Evolutionary conservation across 2,329 filamentous ascomycete species (phyloP), one percentile per base, ranked within the genome.

Genomic region (Achaetomium macrosporum): DNA sequence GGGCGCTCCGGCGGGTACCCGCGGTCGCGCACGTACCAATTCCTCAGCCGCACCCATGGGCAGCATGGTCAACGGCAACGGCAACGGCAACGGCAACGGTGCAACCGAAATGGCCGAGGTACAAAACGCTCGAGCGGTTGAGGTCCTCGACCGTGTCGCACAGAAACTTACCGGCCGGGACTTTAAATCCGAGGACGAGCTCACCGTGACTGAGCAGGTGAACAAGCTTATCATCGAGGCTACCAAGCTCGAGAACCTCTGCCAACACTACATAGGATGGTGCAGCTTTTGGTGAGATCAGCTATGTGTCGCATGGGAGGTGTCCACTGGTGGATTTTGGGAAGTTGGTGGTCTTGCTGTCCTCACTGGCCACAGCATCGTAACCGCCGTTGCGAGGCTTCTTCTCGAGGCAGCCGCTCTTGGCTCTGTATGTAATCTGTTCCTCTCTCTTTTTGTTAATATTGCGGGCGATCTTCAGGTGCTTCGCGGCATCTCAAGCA

Each of bases 221-320:
- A 92, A 96, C 70, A 92, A 95, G 69, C 75, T 99, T 64, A 87
- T 99, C 63, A 85, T 87, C 57, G 92, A 99, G 74, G 93, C 93
- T 19, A 99, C 93, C 7, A 96, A 93, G 66, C 76, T 97, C 63
- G 93, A 97, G 78, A 97, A 97, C 69, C 75, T 99, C 57, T 99
- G 93, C 68, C 93, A 97, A 76, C 93, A 97, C 74, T 99, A 96
- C 69, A 96, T 97, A 63, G 93, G 93, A 59, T 97, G 92, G 92
- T 97, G 92, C 73, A 95, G 89, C 71, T 97, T 96, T 78, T 97
- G 92, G 92, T 97, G 43, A 58, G 29, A 15, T 13, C 10, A 25
- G 16, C 10, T 25, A 6, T 20, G 33, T 35, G 10, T 35, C 10
- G 33, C 15, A 35, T 35, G 33, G 4, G 25, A 25, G 25, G 4